phyloP scores from a whole-genome alignment of 2,329 filamentous ascomycete genomes.

The Teratosphaeria gauchensis region DNA sequence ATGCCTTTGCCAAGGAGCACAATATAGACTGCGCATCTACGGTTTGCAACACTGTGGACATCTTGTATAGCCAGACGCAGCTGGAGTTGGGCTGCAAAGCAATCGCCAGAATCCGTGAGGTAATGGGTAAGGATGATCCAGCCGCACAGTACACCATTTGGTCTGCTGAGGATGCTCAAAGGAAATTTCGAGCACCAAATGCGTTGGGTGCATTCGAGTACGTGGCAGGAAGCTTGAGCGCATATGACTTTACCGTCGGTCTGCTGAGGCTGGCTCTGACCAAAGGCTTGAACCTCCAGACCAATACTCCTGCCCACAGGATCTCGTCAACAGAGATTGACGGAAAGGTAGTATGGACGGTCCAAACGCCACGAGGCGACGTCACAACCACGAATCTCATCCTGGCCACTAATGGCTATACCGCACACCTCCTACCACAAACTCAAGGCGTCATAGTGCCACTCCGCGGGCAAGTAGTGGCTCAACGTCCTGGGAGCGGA shows the following conservation, averaged over 20 bases:
- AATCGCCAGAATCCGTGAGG: slow-evolving; percentile 37
- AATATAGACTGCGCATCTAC: slow-evolving; percentile 42
- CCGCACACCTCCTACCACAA: slow-evolving; percentile 14
- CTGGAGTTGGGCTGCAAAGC: slow-evolving; percentile 31
- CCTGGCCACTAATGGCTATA: slow-evolving; percentile 23
- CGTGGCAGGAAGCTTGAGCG: slow-evolving; percentile 33
- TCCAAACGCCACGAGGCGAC: slow-evolving; percentile 16
- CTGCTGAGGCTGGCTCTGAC: slow-evolving; percentile 35
- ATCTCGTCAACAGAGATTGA: not conserved
- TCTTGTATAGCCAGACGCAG: slow-evolving; percentile 43
- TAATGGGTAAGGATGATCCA: slow-evolving; percentile 34
- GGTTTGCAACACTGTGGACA: slow-evolving; percentile 46
- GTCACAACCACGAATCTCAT: slow-evolving; percentile 17
- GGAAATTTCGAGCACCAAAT: slow-evolving; percentile 27
- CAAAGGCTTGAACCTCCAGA: slow-evolving; percentile 43
- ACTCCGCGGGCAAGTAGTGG: slow-evolving; percentile 31
- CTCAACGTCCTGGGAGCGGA: slow-evolving; percentile 27
- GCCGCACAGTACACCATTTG: slow-evolving; percentile 39
- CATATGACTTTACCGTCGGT: slow-evolving; percentile 33
- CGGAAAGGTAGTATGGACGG: slow-evolving; percentile 9
- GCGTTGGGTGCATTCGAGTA: slow-evolving; percentile 42
- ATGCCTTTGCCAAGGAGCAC: slow-evolving; percentile 42
- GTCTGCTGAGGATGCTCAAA: slow-evolving; percentile 32
- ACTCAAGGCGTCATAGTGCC: slow-evolving; percentile 27
- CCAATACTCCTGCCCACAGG: slow-evolving; percentile 37